A percentile compares a stretch with the other conserved stretches of the same genome.
These are phyloP conservation scores for Penicillium sp. DNA, from an alignment of 2,329 filamentous ascomycete species.

Conservation along the genomic window DNA sequence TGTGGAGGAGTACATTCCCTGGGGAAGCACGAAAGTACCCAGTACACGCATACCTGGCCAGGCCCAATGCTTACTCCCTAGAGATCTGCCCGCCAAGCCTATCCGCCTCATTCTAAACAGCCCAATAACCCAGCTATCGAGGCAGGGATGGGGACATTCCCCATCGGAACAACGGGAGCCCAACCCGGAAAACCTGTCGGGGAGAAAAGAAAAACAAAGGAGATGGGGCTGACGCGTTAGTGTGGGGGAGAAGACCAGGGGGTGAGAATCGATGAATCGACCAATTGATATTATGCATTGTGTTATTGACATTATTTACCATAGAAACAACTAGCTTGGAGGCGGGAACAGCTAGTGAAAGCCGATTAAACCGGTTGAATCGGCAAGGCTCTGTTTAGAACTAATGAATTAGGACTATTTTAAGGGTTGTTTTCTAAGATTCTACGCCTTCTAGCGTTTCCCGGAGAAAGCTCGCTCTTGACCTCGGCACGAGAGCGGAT, in stretches of 20 bases:
- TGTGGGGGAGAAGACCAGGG: constrained; percentile 7
- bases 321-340: neutral
- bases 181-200: constrained; percentile 4
- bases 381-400: neutral
- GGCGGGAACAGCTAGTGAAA: neutral
- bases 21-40: constrained; percentile 10
- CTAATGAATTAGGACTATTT: neutral
- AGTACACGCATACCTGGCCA: constrained; percentile 11
- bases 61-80: constrained; percentile 3
- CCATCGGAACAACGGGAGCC: constrained; percentile 6
- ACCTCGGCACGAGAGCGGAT: constrained; percentile 10
- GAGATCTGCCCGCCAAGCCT: constrained; percentile 13
- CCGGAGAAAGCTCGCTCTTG: neutral
- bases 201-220: constrained; percentile 3
- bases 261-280: constrained; percentile 2
- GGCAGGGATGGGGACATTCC: constrained; percentile 8
- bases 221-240: constrained; percentile 8
- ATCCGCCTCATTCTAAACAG: constrained; percentile 15
- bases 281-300: neutral
- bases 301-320: neutral
- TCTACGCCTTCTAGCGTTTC: constrained; percentile 9
- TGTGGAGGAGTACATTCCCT: constrained; percentile 18
- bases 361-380: neutral
- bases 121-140: constrained; percentile 7
- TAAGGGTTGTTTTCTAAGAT: neutral